Evolutionary conservation across 1,139 yeast species (phyloP).

Genomic region (Eremothecium sinecaudum): DNA sequence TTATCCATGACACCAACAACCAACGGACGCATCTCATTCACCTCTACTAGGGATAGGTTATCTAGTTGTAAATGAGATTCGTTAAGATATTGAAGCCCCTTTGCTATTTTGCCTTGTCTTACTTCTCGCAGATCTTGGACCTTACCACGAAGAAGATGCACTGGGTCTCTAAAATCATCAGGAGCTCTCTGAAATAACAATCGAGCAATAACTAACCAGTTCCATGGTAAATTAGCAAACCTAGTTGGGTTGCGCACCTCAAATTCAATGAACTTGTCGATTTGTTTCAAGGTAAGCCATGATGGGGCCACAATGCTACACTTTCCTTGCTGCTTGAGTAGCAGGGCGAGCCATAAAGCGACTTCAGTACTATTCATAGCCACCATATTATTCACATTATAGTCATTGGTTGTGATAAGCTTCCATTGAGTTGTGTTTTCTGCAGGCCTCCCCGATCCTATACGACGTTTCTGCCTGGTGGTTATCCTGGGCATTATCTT

Average conservation of each 20-base stretch:
- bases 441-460: conserved; percentile 4
- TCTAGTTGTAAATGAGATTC: conserved; percentile 78
- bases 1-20: conserved; percentile 72
- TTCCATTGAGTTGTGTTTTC: conserved; percentile 13
- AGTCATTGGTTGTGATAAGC: conserved; percentile 32
- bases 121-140: conserved; percentile 81
- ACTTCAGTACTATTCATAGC: conserved; percentile 66
- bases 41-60: conserved; percentile 72
- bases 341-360: conserved; percentile 82
- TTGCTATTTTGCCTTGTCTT: conserved; percentile 68
- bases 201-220: conserved; percentile 79
- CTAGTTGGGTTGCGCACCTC: conserved; percentile 50
- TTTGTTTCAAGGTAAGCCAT: conserved; percentile 61
- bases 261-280: conserved; percentile 55
- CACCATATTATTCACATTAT: conserved; percentile 39
- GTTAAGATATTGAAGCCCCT: conserved; percentile 69
- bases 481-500: conserved; percentile 54
- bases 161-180: conserved; percentile 59
- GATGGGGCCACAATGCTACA: conserved; percentile 80
- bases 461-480: conserved; percentile 17
- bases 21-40: conserved; percentile 81
- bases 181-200: conserved; percentile 53
- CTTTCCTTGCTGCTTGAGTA: conserved; percentile 73
- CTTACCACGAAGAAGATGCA: conserved; percentile 50
- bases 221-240: conserved; percentile 71